Evolutionary conservation across 2,329 filamentous ascomycete species (phyloP).

Genomic region (Shiraia sp.): DNA sequence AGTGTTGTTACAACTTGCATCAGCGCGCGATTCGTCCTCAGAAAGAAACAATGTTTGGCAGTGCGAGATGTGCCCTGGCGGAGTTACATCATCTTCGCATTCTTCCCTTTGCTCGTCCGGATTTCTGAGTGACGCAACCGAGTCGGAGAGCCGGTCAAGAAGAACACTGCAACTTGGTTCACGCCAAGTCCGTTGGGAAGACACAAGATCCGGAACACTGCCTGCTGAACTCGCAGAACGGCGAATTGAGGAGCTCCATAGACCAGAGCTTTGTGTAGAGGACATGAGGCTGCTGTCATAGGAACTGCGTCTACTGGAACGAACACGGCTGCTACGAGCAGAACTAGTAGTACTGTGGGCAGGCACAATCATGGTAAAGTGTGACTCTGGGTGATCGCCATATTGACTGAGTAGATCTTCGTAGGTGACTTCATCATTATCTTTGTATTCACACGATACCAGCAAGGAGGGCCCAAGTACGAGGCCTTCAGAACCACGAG

Average conservation of each 20-base stretch:
- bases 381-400: conserved; percentile 49
- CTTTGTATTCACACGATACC: conserved; percentile 41
- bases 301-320: conserved; percentile 60
- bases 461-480: conserved; percentile 44
- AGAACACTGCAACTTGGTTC: conserved; percentile 32
- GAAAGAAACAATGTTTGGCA: conserved; percentile 36
- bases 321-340: conserved; percentile 54
- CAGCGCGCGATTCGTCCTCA: conserved; percentile 23
- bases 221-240: conserved; percentile 45
- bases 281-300: conserved; percentile 61
- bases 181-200: conserved; percentile 37
- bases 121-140: conserved; percentile 31
- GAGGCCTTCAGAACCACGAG: conserved; percentile 34
- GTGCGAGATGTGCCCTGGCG: conserved; percentile 28
- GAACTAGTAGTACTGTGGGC: conserved; percentile 46
- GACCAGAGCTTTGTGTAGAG: conserved; percentile 33
- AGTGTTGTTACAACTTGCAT: conserved; percentile 3
- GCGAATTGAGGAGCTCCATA: conserved; percentile 40
- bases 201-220: conserved; percentile 44
- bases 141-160: conserved; percentile 38
- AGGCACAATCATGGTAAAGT: conserved; percentile 51
- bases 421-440: conserved; percentile 40
- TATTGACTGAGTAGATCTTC: conserved; percentile 47
- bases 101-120: conserved; percentile 32
- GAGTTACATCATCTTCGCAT: conserved; percentile 29